Conservation (phyloP, 257 asterid genomes). For the Cruciata laevipes region DNA sequence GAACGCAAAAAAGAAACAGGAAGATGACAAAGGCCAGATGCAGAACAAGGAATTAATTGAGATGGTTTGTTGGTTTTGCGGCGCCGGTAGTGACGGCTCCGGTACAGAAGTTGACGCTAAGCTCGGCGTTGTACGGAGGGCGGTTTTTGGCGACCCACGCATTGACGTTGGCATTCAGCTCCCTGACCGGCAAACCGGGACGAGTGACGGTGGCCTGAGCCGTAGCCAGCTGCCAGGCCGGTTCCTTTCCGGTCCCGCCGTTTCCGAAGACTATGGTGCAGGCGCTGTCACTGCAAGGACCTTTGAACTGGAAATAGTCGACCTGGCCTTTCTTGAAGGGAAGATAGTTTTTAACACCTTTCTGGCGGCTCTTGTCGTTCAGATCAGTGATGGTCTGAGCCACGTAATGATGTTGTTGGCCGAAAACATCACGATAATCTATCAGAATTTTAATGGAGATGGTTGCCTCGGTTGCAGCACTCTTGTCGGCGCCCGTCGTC, state of each 20-base stretch:
- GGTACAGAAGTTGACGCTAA: background rate
- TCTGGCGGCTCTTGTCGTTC: background rate
- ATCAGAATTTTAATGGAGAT: too few relatives aligned
- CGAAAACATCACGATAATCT: background rate
- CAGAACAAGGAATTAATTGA: background rate
- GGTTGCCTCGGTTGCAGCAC: too few relatives aligned
- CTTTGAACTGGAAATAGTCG: background rate
- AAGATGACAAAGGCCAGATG: background rate
- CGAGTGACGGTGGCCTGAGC: background rate
- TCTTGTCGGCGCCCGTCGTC: too few relatives aligned
- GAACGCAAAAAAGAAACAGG: too few relatives aligned
- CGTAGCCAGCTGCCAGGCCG: background rate
- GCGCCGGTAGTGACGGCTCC: background rate
- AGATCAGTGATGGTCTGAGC: background rate
- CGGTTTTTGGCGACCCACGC: background rate
- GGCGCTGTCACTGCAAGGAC: background rate
- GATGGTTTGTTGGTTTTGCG: background rate
- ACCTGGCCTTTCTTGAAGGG: background rate
- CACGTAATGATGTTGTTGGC: background rate
- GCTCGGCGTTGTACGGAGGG: background rate
- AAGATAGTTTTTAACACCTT: too few relatives aligned
- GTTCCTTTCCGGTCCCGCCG: background rate
- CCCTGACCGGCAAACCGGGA: background rate
- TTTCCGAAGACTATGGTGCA: background rate
- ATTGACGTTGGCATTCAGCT: background rate